Evolutionary conservation across 176 grass and related monocot species (phyloP), one percentile per base, ranked within the genome.

Genomic region (Cymbopogon citratus): DNA sequence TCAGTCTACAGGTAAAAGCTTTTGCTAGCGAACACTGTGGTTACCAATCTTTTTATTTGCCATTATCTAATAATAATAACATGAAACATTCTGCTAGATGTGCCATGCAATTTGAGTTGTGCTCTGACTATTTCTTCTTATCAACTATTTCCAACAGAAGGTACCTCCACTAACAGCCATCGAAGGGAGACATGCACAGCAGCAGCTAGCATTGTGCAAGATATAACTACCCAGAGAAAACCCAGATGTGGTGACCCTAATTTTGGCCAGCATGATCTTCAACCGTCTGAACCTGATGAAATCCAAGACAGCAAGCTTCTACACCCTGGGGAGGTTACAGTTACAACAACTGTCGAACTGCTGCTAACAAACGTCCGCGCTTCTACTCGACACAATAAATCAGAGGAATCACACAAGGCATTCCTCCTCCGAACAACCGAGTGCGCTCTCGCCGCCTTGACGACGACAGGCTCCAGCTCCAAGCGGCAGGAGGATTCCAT

Each of bases 261-360:
- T 36, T 63, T 41, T 69, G 57, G 73, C 1, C 23, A 29, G 15
- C 14, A 33, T 61, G 45, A 1, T n/a, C 29, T 5, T 2, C 51
- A 38, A 11, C 72, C 26, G 1, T 16, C 5, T 34, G 63, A 80
- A 18, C 64, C 13, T 3, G 19, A 56, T 13, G 69, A 19, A 28
- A 25, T 71, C 29, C 86, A 88, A 43, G 65, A 80, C 34, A 75
- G 51, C 65, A 82, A 86, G 80, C 29, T 52, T 38, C 44, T 7
- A 21, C 66, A 46, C 34, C 16, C 31, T 74, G 77, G 15, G 43
- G 68, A 85, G 26, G 56, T 62, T 64, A 44, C 84, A 66, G 56
- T 61, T 64, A 44, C 84, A 66, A 80, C 89, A 18, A 87, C 92
- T 35, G 89, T 88, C 16, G 88, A 90, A 29, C 89, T 95, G 68